These are phyloP conservation scores for Ogataea polymorpha DNA, from an alignment of 805 yeast genomes.

Conservation along the genomic window DNA sequence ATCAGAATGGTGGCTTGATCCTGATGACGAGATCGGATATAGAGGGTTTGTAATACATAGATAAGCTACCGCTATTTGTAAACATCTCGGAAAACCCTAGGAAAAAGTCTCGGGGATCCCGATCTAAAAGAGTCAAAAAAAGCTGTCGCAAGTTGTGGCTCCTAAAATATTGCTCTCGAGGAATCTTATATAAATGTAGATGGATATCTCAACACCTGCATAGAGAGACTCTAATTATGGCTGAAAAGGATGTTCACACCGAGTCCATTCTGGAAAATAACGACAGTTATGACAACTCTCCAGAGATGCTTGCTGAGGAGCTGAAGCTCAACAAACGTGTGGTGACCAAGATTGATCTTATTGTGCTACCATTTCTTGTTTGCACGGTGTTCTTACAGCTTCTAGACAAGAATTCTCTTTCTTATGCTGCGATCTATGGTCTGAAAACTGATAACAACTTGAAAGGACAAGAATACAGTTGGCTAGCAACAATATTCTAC, in stretches of 20 bases:
- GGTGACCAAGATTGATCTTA: slow-evolving; percentile 22
- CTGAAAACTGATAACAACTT: slow-evolving; percentile 38
- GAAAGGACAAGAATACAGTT: slow-evolving; percentile 44
- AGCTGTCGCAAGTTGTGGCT: background rate
- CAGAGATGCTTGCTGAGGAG: slow-evolving; percentile 15
- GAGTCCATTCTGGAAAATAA: background rate
- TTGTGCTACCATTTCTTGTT: slow-evolving; percentile 28
- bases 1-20: slow-evolving; percentile 23
- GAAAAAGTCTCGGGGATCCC: too few relatives aligned
- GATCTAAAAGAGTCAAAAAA: background rate
- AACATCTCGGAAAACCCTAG: too few relatives aligned
- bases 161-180: background rate
- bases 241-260: background rate
- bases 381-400: slow-evolving; percentile 29
- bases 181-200: background rate
- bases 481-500: slow-evolving; percentile 62
- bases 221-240: background rate
- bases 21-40: slow-evolving; percentile 20
- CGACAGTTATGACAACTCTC: slow-evolving; percentile 9
- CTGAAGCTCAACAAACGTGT: slow-evolving; percentile 20
- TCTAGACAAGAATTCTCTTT: slow-evolving; percentile 41
- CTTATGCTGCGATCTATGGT: slow-evolving; percentile 47
- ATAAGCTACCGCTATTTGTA: slow-evolving; percentile 1
- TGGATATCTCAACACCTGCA: background rate
- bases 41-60: slow-evolving; percentile 22